Evolutionary conservation across 345 rosid genomes (phyloP), one percentile per base, ranked within the genome.

Genomic region (Isatis tinctoria): DNA sequence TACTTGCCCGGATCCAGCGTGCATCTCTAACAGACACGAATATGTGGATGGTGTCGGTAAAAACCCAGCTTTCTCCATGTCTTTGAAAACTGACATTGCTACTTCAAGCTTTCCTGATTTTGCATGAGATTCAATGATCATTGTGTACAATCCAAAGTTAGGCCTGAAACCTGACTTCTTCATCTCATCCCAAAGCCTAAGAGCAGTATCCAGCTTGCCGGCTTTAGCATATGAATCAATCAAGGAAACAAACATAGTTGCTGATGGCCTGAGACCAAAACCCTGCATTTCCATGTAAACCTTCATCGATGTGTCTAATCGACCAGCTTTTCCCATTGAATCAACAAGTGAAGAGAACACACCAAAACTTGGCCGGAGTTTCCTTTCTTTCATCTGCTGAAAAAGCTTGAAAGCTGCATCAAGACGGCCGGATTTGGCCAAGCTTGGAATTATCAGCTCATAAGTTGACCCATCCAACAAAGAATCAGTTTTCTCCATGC

Each of bases 251-350:
- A 74, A 89, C 87, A 90, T 89, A 36, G 83, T 78, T n/a, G 96
- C 89, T 20, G 98, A 89, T 60, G 98, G 93, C 73, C 89, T 82
- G 64, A 82, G 83, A 56, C 96, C 96, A 56, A 67, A 85, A 13
- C 87, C 91, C 81, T 84, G 89, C 93, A 92, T 85, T 74, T 96
- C 98, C 90, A 76, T 82, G 81, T 85, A 96, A 65, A 96, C 51
- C 80, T 90, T 92, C 96, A 90, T 87, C 13, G 96, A 89, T n/a
- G 96, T 81, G 32, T 92, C 99, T 40, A 96, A 73, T 56, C 99
- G 84, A 63, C 99, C 96, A 56, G 99, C 97, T 82, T 92, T 96
- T n/a, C 97, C 98, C 91, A 92, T 80, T 0, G 99, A 92, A 84
- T 96, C 97, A 81, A 92, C 93, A 69, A 96, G 94, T 0, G 97